A percentile compares a stretch with the other conserved stretches of the same genome.
Evolutionary conservation across 768 basidiomycete genomes (phyloP).

Genomic region (Neoboletus subvelutipes): DNA sequence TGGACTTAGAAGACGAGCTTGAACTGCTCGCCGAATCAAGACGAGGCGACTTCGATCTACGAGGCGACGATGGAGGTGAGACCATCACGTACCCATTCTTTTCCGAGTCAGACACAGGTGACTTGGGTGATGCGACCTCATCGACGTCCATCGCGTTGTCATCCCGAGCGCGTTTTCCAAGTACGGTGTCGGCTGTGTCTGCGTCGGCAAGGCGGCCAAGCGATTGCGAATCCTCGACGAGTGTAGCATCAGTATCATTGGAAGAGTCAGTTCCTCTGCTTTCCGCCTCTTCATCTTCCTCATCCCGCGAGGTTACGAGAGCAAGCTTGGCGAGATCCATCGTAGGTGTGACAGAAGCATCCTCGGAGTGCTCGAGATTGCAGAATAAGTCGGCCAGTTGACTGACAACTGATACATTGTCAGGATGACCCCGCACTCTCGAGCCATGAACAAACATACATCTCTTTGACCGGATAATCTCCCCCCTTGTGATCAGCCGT

Average conservation of each 20-base stretch:
- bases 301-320: constrained; percentile 85
- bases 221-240: constrained; percentile 70
- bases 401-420: constrained; percentile 58
- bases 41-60: constrained; percentile 37
- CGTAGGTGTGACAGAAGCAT: constrained; percentile 74
- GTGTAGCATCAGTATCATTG: constrained; percentile 84
- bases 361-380: constrained; percentile 65
- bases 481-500: constrained; percentile 72
- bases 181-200: constrained; percentile 50
- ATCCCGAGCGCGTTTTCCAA: constrained; percentile 69
- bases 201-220: constrained; percentile 19
- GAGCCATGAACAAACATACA: constrained; percentile 51
- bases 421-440: constrained; percentile 8
- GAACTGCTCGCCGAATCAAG: constrained; percentile 30
- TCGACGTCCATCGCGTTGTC: constrained; percentile 57
- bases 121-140: constrained; percentile 30
- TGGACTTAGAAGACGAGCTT: constrained; percentile 26
- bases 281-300: constrained; percentile 79
- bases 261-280: constrained; percentile 76
- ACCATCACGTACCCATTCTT: constrained; percentile 45
- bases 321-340: constrained; percentile 89
- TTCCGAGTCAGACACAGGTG: constrained; percentile 34
- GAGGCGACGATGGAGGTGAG: constrained; percentile 36
- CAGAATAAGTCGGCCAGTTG: constrained; percentile 80
- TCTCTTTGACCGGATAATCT: constrained; percentile 81